Evolutionary conservation across 2,329 filamentous ascomycete genomes (phyloP).

Genomic region (Phyllosticta citriasiana): DNA sequence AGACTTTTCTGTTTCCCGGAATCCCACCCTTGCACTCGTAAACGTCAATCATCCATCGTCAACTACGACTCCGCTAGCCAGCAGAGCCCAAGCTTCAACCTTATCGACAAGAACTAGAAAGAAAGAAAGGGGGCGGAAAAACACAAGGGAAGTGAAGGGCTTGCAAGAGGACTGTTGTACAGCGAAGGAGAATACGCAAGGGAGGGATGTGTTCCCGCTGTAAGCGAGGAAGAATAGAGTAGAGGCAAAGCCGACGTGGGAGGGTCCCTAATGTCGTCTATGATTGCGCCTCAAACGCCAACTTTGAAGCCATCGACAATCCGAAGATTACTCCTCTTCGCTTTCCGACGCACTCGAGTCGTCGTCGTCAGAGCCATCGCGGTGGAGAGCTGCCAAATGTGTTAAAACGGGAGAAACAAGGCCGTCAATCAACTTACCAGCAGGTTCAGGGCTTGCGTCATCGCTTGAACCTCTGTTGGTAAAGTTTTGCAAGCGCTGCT

Average conservation of each 20-base stretch:
- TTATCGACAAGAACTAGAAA: constrained; percentile 15
- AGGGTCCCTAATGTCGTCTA: not conserved
- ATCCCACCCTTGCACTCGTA: constrained; percentile 12
- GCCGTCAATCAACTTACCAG: constrained; percentile 22
- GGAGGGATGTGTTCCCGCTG: not conserved
- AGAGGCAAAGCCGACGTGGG: not conserved
- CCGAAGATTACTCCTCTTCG: constrained; percentile 30
- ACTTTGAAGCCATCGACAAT: not conserved
- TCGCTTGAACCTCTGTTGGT: constrained; percentile 30
- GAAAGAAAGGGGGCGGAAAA: not conserved
- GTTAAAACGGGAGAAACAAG: not conserved
- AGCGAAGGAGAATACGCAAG: not conserved
- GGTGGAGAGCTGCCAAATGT: constrained; percentile 14
- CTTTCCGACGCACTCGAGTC: constrained; percentile 46
- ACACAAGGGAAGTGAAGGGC: not conserved
- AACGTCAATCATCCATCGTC: constrained; percentile 14
- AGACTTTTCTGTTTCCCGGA: not conserved
- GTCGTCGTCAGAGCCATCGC: constrained; percentile 43
- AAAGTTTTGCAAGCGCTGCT: constrained; percentile 43
- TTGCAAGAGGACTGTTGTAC: constrained; percentile 1
- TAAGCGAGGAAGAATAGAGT: not conserved
- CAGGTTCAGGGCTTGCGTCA: constrained; percentile 31
- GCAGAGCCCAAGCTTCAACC: constrained; percentile 15
- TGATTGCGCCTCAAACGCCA: not conserved
- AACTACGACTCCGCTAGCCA: constrained; percentile 5